These are phyloP conservation scores for Sclerotinia subarctica DNA, from an alignment of 2,329 filamentous ascomycete genomes.

Conservation along the genomic window DNA sequence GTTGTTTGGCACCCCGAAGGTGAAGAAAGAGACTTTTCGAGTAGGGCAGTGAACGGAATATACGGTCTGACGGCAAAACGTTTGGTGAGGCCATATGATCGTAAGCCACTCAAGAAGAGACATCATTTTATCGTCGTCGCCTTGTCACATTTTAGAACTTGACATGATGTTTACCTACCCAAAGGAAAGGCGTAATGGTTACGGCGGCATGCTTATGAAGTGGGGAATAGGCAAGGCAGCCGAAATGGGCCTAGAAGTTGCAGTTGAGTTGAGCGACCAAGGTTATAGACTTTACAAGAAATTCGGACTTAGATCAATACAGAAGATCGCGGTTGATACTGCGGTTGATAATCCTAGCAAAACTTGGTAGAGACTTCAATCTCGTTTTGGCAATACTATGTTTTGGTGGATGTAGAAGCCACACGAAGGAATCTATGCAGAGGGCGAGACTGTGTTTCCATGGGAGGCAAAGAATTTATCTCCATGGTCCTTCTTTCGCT, in stretches of 20 bases:
- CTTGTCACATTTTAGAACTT: not conserved
- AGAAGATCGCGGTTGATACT: constrained; percentile 5
- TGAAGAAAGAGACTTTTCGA: not conserved
- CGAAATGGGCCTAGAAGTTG: not conserved
- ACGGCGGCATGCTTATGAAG: constrained; percentile 1
- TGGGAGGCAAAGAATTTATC: not conserved
- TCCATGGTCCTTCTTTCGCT: too few species aligned
- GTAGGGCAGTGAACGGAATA: not conserved
- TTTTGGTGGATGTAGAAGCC: constrained; percentile 17
- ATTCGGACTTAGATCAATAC: not conserved
- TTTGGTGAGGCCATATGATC: not conserved
- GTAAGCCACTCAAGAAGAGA: not conserved
- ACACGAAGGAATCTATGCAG: not conserved
- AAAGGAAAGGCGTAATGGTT: not conserved
- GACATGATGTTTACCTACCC: constrained; percentile 8
- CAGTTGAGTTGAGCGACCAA: not conserved
- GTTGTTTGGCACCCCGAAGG: constrained; percentile 1
- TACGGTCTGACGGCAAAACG: not conserved
- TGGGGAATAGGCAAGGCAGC: not conserved
- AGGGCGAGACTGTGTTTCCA: not conserved
- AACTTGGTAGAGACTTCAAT: not conserved
- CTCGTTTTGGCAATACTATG: not conserved
- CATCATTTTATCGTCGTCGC: not conserved
- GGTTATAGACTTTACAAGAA: not conserved
- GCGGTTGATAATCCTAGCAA: not conserved